These are phyloP conservation scores for Penicilliopsis zonata DNA, from an alignment of 495 filamentous ascomycete genomes.

Conservation along the genomic window DNA sequence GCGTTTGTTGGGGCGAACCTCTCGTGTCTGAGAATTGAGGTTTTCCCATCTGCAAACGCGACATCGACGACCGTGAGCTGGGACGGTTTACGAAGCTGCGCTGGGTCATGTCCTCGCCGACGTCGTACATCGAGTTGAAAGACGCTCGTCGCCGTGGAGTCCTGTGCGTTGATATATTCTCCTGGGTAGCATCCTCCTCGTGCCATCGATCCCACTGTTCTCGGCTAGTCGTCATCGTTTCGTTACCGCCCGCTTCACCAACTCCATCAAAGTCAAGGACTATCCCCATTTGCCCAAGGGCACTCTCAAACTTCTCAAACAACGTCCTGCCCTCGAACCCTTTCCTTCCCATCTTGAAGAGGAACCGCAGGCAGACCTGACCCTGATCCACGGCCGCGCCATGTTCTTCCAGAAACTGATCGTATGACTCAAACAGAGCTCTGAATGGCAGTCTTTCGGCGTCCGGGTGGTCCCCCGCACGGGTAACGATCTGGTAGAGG, in stretches of 20 bases:
- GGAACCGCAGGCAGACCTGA: slow-evolving; percentile 59
- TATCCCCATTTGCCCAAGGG: slow-evolving; percentile 55
- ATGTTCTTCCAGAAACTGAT: slow-evolving; percentile 54
- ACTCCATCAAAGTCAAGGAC: slow-evolving; percentile 46
- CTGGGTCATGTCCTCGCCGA: slow-evolving; percentile 35
- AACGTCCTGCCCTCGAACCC: slow-evolving; percentile 33
- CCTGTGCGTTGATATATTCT: slow-evolving; percentile 12
- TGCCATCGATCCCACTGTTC: slow-evolving; percentile 6
- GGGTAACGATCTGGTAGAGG: slow-evolving; percentile 62
- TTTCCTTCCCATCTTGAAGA: slow-evolving; percentile 68
- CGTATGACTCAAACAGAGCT: slow-evolving; percentile 71
- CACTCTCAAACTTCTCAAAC: slow-evolving; percentile 52
- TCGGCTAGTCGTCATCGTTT: slow-evolving; percentile 1
- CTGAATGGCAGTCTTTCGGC: slow-evolving; percentile 56
- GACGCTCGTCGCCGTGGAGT: slow-evolving; percentile 40
- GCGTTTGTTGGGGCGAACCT: slow-evolving; percentile 16
- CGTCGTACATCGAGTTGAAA: slow-evolving; percentile 44
- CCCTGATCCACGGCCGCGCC: slow-evolving; percentile 60
- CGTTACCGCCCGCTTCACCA: slow-evolving; percentile 14
- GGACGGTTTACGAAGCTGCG: slow-evolving; percentile 24
- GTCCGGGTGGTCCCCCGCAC: slow-evolving; percentile 54
- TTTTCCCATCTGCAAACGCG: slow-evolving; percentile 28
- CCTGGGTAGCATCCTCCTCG: slow-evolving; percentile 11
- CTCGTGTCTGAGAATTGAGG: slow-evolving; percentile 18
- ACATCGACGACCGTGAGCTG: slow-evolving; percentile 37